Base-by-base conservation (phyloP, 2,329 filamentous ascomycete genomes). In the Xylaria arbuscula region DNA sequence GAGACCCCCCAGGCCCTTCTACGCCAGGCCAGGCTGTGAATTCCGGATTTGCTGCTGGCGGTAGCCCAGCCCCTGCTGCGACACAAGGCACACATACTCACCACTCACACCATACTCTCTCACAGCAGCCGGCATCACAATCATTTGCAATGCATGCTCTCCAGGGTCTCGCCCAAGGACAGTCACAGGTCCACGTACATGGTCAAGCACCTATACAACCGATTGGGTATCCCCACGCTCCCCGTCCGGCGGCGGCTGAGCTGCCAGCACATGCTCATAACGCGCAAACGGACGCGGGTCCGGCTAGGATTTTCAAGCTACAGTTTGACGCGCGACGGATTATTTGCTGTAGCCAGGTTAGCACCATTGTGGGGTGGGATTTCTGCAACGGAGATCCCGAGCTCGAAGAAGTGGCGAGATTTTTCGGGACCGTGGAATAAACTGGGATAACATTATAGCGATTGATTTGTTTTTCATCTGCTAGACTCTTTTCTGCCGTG, bases 321-420 rank as follows among this genome's bases (percentile, higher is more conserved):
- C 96, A 99, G 79, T 99, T 98, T 74, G 96, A 99, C 78, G 93
- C 94, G 0, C 88, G 94, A 24, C 90, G 94, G 74, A 97, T 99
- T 73, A 92, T 99, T 63, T 98, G 94, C 82, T 98, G 95, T 78
- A 96, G 92, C 72, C 94, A 98, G 79, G 93, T 96, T 65, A 90
- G 90, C 47, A 89, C 92, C 17, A 98, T 99, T 76, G 93, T 98
- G 0, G 96, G 94, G 0, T 99, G 96, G 96, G 96, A 99, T 80
- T 99, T 98, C 85, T 96, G 94, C 67, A 93, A 94, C 73, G 91
- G 89, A 4, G 94, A 99, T 72, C 81, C 87, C 64, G 92, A 97
- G 73, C 87, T 98, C 62, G 88, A 93, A 64, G 90, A 93, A 77
- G 92, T 91, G 7, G 89, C 89, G 71, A 87, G 88, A 42, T 97